These are phyloP conservation scores for Epichloe sylvatica DNA, from an alignment of 2,329 filamentous ascomycete species.

Conservation along the genomic window DNA sequence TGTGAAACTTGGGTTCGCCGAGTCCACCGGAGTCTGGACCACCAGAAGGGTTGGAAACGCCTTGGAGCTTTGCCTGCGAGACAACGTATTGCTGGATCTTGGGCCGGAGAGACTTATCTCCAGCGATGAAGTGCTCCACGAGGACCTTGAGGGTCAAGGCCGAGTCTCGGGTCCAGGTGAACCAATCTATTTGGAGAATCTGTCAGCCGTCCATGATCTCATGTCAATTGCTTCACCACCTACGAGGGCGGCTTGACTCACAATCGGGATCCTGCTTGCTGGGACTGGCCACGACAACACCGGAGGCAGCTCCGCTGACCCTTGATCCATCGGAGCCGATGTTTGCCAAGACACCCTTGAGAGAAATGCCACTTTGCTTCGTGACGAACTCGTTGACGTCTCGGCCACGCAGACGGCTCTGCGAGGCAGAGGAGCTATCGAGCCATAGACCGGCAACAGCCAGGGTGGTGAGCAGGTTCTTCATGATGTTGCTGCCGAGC, in stretches of 20 bases:
- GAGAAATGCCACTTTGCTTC: constrained; percentile 8
- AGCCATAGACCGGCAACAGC: constrained; percentile 2
- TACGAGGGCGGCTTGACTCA: constrained; percentile 17
- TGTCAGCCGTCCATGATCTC: neutral
- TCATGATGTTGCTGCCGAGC: constrained; percentile 3
- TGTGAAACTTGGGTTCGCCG: constrained; percentile 60
- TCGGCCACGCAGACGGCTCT: constrained; percentile 13
- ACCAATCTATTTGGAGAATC: constrained; percentile 42
- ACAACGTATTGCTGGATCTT: constrained; percentile 53
- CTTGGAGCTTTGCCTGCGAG: constrained; percentile 51
- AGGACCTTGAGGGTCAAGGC: constrained; percentile 56
- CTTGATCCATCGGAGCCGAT: constrained; percentile 39
- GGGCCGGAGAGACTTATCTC: constrained; percentile 42
- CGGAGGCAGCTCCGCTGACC: constrained; percentile 30
- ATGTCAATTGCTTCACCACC: too few species aligned
- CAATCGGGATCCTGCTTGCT: constrained; percentile 38
- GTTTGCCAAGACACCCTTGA: constrained; percentile 23
- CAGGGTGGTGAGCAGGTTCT: neutral
- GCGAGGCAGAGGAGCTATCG: neutral
- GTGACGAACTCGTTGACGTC: constrained; percentile 8
- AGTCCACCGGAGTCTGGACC: constrained; percentile 35
- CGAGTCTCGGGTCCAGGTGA: constrained; percentile 63
- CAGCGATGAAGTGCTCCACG: constrained; percentile 46
- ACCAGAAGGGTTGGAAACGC: constrained; percentile 54
- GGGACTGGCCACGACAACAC: constrained; percentile 41